Conservation (phyloP, 768 basidiomycete species). For the Leccinum subgranulosum region DNA sequence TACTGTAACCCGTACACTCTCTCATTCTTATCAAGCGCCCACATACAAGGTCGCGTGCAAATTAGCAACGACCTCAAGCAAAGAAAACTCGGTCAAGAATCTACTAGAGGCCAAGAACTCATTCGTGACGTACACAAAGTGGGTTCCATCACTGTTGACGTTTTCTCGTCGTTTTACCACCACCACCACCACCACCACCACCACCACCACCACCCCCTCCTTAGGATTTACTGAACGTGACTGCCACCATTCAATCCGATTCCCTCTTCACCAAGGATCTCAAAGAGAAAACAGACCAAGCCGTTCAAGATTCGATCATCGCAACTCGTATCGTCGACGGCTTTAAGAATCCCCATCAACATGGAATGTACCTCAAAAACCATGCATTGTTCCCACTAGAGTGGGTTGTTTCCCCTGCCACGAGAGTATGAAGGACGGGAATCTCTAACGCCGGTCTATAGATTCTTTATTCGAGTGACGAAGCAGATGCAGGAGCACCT, state of each 20-base stretch:
- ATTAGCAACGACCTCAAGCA: constrained; percentile 78
- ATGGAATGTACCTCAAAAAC: constrained; percentile 68
- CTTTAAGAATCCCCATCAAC: constrained; percentile 71
- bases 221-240: constrained; percentile 64
- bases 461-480: constrained; percentile 72
- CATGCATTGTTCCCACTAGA: constrained; percentile 81
- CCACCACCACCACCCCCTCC: background rate
- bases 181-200: background rate
- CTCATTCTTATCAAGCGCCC: constrained; percentile 43
- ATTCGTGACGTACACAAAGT: constrained; percentile 70
- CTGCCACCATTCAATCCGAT: constrained; percentile 65
- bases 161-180: background rate
- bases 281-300: constrained; percentile 70
- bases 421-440: background rate
- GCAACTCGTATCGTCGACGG: constrained; percentile 77
- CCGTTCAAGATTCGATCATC: constrained; percentile 76
- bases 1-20: background rate
- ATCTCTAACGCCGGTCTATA: constrained; percentile 23
- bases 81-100: constrained; percentile 71
- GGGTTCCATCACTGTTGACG: background rate
- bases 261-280: constrained; percentile 64
- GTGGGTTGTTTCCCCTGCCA: constrained; percentile 38
- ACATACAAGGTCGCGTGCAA: constrained; percentile 76
- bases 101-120: constrained; percentile 67
- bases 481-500: constrained; percentile 69